Base-by-base conservation (phyloP, 352 stramenopile genomes). In the Globisporangium polare region DNA sequence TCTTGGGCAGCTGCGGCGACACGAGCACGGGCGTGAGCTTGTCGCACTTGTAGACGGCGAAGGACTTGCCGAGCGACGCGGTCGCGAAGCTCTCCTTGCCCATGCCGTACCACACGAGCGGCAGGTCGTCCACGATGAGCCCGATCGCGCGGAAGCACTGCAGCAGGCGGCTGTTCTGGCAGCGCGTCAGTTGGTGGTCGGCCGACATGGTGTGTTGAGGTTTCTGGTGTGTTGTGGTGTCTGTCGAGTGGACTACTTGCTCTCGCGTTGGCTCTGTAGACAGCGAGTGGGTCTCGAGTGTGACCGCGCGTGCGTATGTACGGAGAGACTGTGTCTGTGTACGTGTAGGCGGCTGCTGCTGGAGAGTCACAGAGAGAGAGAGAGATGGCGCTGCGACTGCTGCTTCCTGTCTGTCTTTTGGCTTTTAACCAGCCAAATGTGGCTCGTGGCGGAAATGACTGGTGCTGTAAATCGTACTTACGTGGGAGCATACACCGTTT, bases 1-100 rank as follows among this genome's bases (percentile, higher is more conserved):
- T 85, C 68, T 92, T 91, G 39, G 80, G 78, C 64, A 92, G 47
- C 55, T 92, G 85, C 37, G 80, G 73, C 63, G 89, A 95, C 51
- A 95, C 86, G 3, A 94, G 63, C 61, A 92, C 83, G 29, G 90
- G 83, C 51, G 85, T 90, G 50, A 97, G 77, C 67, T 93, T 95
- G 68, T 95, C 89, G 47, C 81, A 88, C 61, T 96, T 89, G 83
- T 95, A 96, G 18, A 97, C 90, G 63, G 92, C 90, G 65, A 98
- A 97, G 5, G 80, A 82, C 72, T 94, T 94, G 69, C 90, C 90
- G 26, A 97, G 76, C 50, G 88, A 94, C 41, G 86, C 84, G 6
- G 79, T 90, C 31, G 94, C 75, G 71, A 97, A 97, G 66, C 78
- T 93, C 47, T 90, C 83, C 45, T 92, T 88, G 57, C 90, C 91